Evolutionary conservation across 1,284 basidiomycete genomes (phyloP).

Genomic region (Entoloma clypeatum): DNA sequence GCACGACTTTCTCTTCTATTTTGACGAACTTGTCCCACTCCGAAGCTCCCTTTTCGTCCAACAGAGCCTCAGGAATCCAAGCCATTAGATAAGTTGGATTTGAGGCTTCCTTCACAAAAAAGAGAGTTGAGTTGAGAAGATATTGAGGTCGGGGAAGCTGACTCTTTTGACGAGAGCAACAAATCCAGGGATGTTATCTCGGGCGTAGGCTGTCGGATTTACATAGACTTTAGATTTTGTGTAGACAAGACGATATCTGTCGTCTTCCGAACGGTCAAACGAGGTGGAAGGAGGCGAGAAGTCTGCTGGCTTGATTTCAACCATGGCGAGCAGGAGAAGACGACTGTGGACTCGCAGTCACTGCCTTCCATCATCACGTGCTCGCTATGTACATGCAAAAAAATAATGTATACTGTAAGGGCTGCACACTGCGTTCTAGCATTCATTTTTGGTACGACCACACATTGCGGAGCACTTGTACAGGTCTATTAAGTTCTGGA

Average conservation of each 20-base stretch:
- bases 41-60: slow-evolving; percentile 69
- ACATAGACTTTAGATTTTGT: slow-evolving; percentile 92
- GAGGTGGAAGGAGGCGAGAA: slow-evolving; percentile 21
- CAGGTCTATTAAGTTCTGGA: slow-evolving; percentile 5
- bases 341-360: slow-evolving; percentile 18
- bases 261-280: slow-evolving; percentile 42
- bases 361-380: slow-evolving; percentile 13
- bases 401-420: slow-evolving; percentile 11
- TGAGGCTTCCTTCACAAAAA: slow-evolving; percentile 52
- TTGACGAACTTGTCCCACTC: slow-evolving; percentile 86
- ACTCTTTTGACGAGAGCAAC: slow-evolving; percentile 83
- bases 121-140: slow-evolving; percentile 14
- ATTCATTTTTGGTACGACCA: slow-evolving; percentile 74
- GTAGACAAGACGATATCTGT: slow-evolving; percentile 73
- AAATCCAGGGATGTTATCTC: slow-evolving; percentile 94
- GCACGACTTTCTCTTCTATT: slow-evolving; percentile 62
- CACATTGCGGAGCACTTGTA: slow-evolving; percentile 69
- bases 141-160: slow-evolving; percentile 25
- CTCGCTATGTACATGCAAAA: slow-evolving; percentile 5
- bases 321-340: slow-evolving; percentile 57
- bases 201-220: slow-evolving; percentile 87
- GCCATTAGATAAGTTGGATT: slow-evolving; percentile 75
- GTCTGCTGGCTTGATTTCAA: slow-evolving; percentile 62
- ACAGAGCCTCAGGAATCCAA: slow-evolving; percentile 80
- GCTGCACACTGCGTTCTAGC: no score